Conservation (phyloP, 164 flowering plant genomes). For the Chloranthus sessilifolius region DNA sequence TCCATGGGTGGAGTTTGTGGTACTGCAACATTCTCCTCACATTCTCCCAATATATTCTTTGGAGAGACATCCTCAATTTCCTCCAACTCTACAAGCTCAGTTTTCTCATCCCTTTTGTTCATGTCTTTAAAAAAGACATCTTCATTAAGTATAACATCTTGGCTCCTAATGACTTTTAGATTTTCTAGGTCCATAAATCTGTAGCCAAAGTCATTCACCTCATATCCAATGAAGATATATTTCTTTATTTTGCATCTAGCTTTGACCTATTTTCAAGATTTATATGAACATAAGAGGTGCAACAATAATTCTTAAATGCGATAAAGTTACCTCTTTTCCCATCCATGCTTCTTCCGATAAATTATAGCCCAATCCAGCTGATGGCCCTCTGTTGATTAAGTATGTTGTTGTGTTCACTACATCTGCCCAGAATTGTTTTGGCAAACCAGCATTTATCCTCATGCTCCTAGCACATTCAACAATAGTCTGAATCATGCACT, state of each 20-base stretch:
- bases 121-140: too few relatives aligned
- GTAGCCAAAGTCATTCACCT: not conserved
- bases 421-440: not conserved
- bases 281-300: not conserved
- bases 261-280: not conserved
- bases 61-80: not conserved
- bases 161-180: too few relatives aligned
- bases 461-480: not conserved
- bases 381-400: not conserved
- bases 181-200: not conserved
- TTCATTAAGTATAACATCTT: too few relatives aligned
- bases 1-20: not conserved
- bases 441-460: not conserved
- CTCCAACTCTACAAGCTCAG: not conserved
- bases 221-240: not conserved
- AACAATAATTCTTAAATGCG: too few relatives aligned
- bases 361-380: too few relatives aligned
- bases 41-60: not conserved
- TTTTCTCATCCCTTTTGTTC: too few relatives aligned
- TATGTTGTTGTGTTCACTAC: not conserved
- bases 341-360: too few relatives aligned
- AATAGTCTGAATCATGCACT: too few relatives aligned
- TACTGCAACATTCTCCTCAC: not conserved
- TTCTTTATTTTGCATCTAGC: not conserved
- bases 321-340: too few relatives aligned